Percentiles rank a stretch among this genome's conserved stretches.
Evolutionary conservation across 305 asterid genomes (phyloP).

Genomic region (Vinca major): DNA sequence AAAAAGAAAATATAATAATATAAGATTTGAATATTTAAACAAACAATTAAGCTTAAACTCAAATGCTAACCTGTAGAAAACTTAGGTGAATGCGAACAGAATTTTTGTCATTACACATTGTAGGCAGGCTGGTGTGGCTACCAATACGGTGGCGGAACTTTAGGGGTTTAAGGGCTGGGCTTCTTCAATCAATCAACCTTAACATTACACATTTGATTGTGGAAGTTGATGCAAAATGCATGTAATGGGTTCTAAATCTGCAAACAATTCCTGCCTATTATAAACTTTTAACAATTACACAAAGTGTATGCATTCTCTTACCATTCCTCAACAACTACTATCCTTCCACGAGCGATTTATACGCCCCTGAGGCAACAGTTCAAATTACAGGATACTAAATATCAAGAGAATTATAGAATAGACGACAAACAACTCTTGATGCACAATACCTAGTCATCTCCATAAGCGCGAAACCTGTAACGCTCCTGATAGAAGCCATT

Average conservation of each 20-base stretch:
- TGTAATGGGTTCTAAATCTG: not conserved
- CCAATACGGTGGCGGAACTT: too few relatives aligned
- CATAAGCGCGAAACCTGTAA: conserved; percentile 72
- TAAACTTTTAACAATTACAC: not conserved
- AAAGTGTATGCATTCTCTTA: not conserved
- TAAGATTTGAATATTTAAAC: too few relatives aligned
- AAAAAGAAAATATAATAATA: too few relatives aligned
- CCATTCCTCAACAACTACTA: not conserved
- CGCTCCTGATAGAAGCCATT: conserved; percentile 84
- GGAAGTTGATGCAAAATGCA: not conserved
- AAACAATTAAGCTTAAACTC: too few relatives aligned
- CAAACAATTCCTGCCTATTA: not conserved
- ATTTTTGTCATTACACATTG: too few relatives aligned
- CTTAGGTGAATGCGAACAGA: too few relatives aligned
- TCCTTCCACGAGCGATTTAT: not conserved
- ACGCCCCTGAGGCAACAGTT: not conserved
- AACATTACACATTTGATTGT: too few relatives aligned
- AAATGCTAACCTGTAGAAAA: too few relatives aligned
- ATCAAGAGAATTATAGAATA: not conserved
- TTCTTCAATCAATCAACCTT: too few relatives aligned
- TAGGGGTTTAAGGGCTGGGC: too few relatives aligned
- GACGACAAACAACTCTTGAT: not conserved
- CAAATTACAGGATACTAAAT: not conserved
- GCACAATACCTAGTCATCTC: conserved; percentile 49
- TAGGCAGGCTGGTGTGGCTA: too few relatives aligned